Percentiles rank a stretch among this genome's conserved stretches.
Evolutionary conservation across 139 green algal genomes (phyloP).

Genomic region (Yamagishiella unicocca): DNA sequence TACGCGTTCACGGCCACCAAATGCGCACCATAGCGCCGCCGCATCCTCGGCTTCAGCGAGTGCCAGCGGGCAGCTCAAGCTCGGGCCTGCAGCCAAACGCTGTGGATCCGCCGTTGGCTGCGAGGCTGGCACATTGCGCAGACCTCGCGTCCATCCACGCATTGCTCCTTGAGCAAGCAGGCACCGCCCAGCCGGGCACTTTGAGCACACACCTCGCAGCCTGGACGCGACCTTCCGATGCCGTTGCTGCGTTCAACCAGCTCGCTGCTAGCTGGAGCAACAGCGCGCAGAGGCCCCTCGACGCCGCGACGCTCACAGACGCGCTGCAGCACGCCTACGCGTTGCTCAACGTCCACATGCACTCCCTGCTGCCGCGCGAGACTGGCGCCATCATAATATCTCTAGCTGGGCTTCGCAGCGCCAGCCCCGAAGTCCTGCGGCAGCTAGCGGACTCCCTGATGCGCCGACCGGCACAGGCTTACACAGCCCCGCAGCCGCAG

Average conservation of each 20-base stretch:
- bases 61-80: too few species aligned
- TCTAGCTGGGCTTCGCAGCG: neutral
- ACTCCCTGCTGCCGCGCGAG: neutral
- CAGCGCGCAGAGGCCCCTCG: neutral
- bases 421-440: constrained; percentile 17
- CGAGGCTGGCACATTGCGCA: neutral
- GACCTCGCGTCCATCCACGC: constrained; percentile 4
- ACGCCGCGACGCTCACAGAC: neutral
- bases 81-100: too few species aligned
- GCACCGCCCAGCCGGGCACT: neutral
- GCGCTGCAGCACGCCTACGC: constrained; percentile 7
- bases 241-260: neutral
- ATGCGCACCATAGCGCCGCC: too few species aligned
- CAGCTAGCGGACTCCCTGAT: neutral
- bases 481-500: neutral
- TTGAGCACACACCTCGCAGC: neutral
- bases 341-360: neutral
- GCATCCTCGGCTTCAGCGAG: too few species aligned
- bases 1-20: too few species aligned
- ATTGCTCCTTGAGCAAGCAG: constrained; percentile 2
- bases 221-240: neutral
- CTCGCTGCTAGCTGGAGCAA: neutral
- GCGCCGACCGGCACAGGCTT: neutral
- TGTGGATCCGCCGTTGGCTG: neutral
- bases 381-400: neutral